Conservation (phyloP, 2,329 filamentous ascomycete genomes). For the Coniochaeta pulveracea region DNA sequence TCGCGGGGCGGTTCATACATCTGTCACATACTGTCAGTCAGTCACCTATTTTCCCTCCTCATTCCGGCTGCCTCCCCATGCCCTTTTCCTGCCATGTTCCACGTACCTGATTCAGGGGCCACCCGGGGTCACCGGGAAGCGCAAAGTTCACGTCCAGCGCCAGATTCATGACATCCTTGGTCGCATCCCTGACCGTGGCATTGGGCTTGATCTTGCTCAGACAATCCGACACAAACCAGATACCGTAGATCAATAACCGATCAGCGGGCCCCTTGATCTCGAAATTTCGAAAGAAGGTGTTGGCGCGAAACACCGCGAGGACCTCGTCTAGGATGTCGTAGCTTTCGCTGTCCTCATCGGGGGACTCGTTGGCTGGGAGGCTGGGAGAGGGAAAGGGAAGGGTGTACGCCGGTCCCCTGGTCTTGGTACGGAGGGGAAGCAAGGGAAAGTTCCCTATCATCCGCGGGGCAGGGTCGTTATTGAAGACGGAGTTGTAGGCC, state of each 20-base stretch:
- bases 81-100: not conserved
- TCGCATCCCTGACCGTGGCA: conserved; percentile 47
- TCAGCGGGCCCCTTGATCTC: conserved; percentile 96
- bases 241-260: conserved; percentile 90
- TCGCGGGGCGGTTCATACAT: conserved; percentile 85
- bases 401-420: conserved; percentile 86
- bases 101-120: conserved; percentile 77
- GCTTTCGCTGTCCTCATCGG: conserved; percentile 77
- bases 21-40: conserved; percentile 19
- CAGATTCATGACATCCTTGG: conserved; percentile 74
- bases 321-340: conserved; percentile 97
- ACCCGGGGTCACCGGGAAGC: conserved; percentile 84
- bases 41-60: not conserved
- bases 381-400: conserved; percentile 50
- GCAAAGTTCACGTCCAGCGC: conserved; percentile 91
- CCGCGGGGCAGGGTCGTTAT: conserved; percentile 53
- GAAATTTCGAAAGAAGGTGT: conserved; percentile 99
- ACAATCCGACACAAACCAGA: conserved; percentile 87
- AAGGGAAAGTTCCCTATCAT: conserved; percentile 84
- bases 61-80: not conserved
- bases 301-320: conserved; percentile 84
- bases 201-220: conserved; percentile 74
- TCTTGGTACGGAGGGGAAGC: conserved; percentile 87
- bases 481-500: conserved; percentile 98
- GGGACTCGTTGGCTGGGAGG: conserved; percentile 50